These are phyloP conservation scores for Silene noctiflora DNA, from an alignment of 179 eudicot species.

Conservation along the genomic window DNA sequence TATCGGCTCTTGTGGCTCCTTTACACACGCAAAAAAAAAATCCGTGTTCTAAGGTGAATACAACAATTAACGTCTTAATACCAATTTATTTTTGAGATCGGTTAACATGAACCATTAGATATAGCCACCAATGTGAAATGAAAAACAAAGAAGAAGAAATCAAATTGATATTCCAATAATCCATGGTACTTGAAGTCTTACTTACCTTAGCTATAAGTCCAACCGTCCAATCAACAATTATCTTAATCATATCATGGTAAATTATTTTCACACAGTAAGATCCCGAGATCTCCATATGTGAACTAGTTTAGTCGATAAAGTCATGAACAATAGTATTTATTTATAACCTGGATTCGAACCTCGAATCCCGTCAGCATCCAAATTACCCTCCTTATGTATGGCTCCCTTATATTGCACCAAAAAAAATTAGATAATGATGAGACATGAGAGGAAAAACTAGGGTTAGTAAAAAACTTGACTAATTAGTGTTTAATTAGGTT, in stretches of 20 bases:
- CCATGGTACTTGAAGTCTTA: neutral
- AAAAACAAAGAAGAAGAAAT: no score
- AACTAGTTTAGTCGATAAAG: no score
- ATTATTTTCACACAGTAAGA: neutral
- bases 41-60: no score
- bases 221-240: neutral
- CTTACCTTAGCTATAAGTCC: neutral
- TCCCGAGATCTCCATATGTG: no score
- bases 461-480: neutral
- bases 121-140: neutral
- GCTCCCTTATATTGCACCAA: no score
- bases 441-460: neutral
- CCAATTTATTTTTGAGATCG: neutral
- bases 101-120: neutral
- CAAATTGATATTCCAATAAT: no score
- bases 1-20: no score
- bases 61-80: neutral
- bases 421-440: neutral
- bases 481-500: neutral
- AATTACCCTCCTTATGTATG: no score
- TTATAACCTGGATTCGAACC: no score
- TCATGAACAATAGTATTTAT: no score
- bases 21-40: no score
- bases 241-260: neutral
- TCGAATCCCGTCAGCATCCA: no score